Percentiles rank a stretch among this genome's conserved stretches.
Conservation (phyloP, 2,329 filamentous ascomycete genomes). For the Dactylellina sp. region DNA sequence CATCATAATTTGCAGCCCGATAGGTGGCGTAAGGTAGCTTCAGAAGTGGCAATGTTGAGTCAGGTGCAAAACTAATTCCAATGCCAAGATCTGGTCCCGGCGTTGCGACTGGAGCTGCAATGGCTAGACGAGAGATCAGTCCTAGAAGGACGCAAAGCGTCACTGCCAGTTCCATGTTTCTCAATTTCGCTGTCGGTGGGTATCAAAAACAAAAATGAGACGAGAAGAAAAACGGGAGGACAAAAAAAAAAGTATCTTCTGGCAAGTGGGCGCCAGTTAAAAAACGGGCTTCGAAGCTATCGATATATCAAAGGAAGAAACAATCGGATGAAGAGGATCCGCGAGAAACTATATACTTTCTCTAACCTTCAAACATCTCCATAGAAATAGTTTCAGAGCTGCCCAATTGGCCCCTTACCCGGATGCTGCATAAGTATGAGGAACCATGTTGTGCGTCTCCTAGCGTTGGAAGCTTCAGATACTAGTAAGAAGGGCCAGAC, state of each 20-base stretch:
- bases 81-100: slow-evolving; percentile 45
- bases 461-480: slow-evolving; percentile 47
- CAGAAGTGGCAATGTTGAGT: slow-evolving; percentile 60
- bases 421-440: slow-evolving; percentile 40
- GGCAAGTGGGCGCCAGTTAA: slow-evolving; percentile 26
- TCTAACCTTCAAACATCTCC: slow-evolving; percentile 15
- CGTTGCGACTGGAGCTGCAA: slow-evolving; percentile 35
- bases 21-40: slow-evolving; percentile 63
- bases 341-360: slow-evolving; percentile 55
- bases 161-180: slow-evolving; percentile 26
- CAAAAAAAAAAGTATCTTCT: slow-evolving; percentile 20
- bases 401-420: slow-evolving; percentile 47
- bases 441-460: slow-evolving; percentile 40
- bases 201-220: slow-evolving; percentile 20
- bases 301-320: slow-evolving; percentile 17
- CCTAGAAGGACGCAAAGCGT: slow-evolving; percentile 35
- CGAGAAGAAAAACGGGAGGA: slow-evolving; percentile 1
- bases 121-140: slow-evolving; percentile 19
- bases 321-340: slow-evolving; percentile 31
- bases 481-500: slow-evolving; percentile 40
- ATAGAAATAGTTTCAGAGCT: slow-evolving; percentile 27
- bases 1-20: slow-evolving; percentile 61
- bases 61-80: slow-evolving; percentile 57
- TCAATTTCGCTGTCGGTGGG: slow-evolving; percentile 1
- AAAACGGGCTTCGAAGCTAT: slow-evolving; percentile 45